Base-by-base conservation (phyloP, 169 alveolate genomes). In the Eimeria falciformis region DNA sequence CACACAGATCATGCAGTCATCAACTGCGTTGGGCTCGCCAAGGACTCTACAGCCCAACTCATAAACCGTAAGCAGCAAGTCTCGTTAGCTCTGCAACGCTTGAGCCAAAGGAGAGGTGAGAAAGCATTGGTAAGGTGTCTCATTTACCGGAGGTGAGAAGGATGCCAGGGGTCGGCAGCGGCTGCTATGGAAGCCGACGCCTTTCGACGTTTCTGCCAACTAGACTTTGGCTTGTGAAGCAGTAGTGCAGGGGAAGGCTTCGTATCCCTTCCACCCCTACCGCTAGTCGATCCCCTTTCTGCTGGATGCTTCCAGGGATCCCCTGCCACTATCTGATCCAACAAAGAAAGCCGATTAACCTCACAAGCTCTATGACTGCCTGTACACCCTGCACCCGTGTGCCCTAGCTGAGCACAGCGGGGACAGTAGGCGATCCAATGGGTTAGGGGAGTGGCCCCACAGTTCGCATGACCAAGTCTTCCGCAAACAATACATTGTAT, bases 91-190 rank as follows among this genome's bases (percentile, higher is more conserved):
- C n/a, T n/a, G n/a, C n/a, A n/a, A n/a, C n/a, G n/a, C n/a, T n/a
- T n/a, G n/a, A n/a, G n/a, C n/a, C n/a, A n/a, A n/a, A n/a, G n/a
- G n/a, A n/a, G n/a, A n/a, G n/a, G n/a, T n/a, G n/a, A n/a, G n/a
- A n/a, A n/a, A n/a, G n/a, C n/a, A n/a, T n/a, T n/a, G n/a, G n/a
- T n/a, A n/a, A n/a, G n/a, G n/a, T n/a, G n/a, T n/a, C n/a, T n/a
- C n/a, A n/a, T 14, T 14, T 50, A 50, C 7, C 62, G 62, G 62
- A 78, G 88, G 40, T 78, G 88, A 4, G 7, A 23, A 18, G 88
- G 88, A 78, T 78, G 88, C 88, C 88, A 78, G 37, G 88, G 88
- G 71, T 78, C 88, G 2, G 46, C 71, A 9, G 88, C 73, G 53
- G 71, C 68, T 78, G 88, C 88, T 71, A 47, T 78, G 3, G 88